Conservation (phyloP, 176 grass and related monocot genomes). For the Carex pumila region DNA sequence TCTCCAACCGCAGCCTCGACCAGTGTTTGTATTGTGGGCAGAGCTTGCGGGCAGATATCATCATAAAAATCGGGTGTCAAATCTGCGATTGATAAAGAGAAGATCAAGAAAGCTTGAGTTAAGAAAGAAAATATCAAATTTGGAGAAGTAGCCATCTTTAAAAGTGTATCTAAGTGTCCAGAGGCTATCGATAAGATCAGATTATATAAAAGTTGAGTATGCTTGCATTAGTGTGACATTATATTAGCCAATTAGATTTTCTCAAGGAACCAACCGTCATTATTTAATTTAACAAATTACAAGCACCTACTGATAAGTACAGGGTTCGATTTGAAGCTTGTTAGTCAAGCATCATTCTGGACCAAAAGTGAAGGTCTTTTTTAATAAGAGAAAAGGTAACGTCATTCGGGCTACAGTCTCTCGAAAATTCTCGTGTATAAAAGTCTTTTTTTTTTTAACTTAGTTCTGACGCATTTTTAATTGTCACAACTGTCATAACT, state of each 20-base stretch:
- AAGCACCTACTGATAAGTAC: constrained; percentile 2
- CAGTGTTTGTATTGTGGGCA: constrained; percentile 44
- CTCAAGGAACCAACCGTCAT: constrained; percentile 2
- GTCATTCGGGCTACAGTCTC: too few relatives aligned
- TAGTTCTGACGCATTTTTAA: too few relatives aligned
- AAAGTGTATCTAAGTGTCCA: background rate
- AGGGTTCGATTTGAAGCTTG: background rate
- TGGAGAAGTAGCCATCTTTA: background rate
- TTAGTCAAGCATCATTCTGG: background rate
- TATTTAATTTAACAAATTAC: background rate
- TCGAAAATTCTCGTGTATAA: too few relatives aligned
- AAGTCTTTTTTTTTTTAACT: too few relatives aligned
- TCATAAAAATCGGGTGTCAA: constrained; percentile 51
- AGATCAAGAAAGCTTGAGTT: background rate
- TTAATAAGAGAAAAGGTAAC: too few relatives aligned
- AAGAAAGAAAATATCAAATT: background rate
- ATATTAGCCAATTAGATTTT: background rate
- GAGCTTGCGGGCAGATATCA: constrained; percentile 50
- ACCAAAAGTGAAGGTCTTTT: background rate
- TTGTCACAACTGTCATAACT: too few relatives aligned
- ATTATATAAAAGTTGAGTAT: constrained; percentile 15
- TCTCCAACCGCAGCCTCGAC: constrained; percentile 43
- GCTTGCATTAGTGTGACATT: background rate
- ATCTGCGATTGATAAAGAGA: constrained; percentile 4
- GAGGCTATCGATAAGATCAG: background rate